phyloP scores from a whole-genome alignment of 1,284 basidiomycete genomes.

The Moniliella sp. region DNA sequence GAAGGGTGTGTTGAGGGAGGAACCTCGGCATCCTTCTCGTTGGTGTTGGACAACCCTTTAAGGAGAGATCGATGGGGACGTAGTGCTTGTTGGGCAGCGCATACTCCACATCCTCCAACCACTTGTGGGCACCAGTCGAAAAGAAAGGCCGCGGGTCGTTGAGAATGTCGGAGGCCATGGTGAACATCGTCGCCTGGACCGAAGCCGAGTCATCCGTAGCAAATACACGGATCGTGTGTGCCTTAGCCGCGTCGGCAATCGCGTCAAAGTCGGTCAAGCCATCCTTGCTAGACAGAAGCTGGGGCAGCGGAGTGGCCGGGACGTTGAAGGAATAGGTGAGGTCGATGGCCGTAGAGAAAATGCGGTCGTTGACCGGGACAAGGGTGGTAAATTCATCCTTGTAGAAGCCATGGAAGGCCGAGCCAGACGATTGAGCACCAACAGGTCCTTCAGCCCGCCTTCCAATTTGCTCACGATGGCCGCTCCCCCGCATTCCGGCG shows the following conservation, averaged over 20 bases:
- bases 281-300: not conserved
- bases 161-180: conserved; percentile 54
- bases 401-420: conserved; percentile 60
- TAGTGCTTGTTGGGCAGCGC: conserved; percentile 55
- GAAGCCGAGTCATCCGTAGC: conserved; percentile 68
- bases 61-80: conserved; percentile 24
- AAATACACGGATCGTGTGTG: conserved; percentile 57
- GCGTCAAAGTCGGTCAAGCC: conserved; percentile 24
- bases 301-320: conserved; percentile 36
- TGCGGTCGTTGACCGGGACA: conserved; percentile 20
- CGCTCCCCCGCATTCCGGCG: conserved; percentile 37
- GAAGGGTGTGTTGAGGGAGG: conserved; percentile 20
- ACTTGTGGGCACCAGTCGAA: no score
- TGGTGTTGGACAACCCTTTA: conserved; percentile 15
- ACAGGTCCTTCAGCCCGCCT: conserved; percentile 14
- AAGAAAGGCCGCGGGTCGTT: no score
- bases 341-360: conserved; percentile 27
- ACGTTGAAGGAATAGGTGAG: conserved; percentile 37
- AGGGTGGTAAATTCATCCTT: conserved; percentile 75
- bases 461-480: conserved; percentile 11
- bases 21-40: conserved; percentile 24
- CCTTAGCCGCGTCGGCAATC: conserved; percentile 43
- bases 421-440: conserved; percentile 73
- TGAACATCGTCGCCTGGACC: conserved; percentile 79
- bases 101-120: conserved; percentile 47